Base-by-base conservation (phyloP, 768 basidiomycete genomes). In the Mycena galopus region DNA sequence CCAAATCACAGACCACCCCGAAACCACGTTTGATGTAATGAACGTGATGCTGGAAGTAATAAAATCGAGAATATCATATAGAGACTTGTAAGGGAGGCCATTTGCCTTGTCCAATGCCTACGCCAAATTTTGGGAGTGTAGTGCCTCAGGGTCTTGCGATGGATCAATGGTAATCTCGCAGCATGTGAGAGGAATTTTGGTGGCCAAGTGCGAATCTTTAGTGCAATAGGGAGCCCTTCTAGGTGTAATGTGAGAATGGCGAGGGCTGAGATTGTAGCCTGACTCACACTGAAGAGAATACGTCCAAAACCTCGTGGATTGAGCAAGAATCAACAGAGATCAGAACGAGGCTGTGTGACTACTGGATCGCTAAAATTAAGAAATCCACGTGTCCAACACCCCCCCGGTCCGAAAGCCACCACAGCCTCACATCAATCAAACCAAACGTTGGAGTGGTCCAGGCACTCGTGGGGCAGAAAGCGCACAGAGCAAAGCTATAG, bases 1-100 rank as follows among this genome's bases (percentile, higher is more conserved):
- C 62, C 62, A 35, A 63, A 51, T 63, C 47, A 50, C 47, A n/a
- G n/a, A 50, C 8, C 1, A 6, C 11, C 21, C 3, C 11, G 10
- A 23, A n/a, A 37, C 42, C 35, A 25, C 60, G 14, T 62, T 62
- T 62, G 27, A 47, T 62, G 17, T 44, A 61, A 62, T 47, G 60
- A 42, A 44, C 60, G 16, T 29, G 27, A 62, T n/a, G 42, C 29
- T 6, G 60, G 27, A 35, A 62, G 29, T 5, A 47, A 47, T 47
- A 62, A 62, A 62, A 30, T 61, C 58, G 58, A 23, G 25, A 60
- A 60, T 42, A 60, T 60, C 59, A 42, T 42, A 23, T n/a, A 50
- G n/a, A 23, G n/a, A 50, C 47, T 23, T 50, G 9, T n/a, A 50
- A 50, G 47, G 47, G n/a, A 50, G 23, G 47, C n/a, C 6, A 7